Base-by-base conservation (phyloP, 345 rosid genomes). In the Syzygium grande region DNA sequence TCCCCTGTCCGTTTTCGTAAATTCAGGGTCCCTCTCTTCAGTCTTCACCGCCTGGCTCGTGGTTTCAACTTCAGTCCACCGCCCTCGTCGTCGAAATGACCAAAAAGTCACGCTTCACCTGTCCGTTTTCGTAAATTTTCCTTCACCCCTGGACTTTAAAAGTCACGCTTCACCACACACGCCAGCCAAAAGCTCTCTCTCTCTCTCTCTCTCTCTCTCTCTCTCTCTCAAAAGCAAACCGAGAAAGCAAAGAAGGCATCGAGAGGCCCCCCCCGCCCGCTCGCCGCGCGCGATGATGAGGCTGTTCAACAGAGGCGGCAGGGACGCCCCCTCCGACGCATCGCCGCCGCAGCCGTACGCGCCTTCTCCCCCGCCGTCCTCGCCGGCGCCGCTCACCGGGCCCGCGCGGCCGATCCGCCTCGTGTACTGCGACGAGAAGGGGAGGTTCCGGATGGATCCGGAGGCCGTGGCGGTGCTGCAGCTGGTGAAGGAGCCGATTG, bases 401-500 rank as follows among this genome's bases (percentile, higher is more conserved):
- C 99, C 98, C 17, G 94, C 98, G 30, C 93, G 99, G 86, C 99
- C 99, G 46, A 92, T 98, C 88, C 94, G 98, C 10, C 90, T 98
- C 25, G 94, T 98, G 79, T 98, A 97, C 55, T 95, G 95, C 89
- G 99, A 98, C 86, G 99, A 97, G 91, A 96, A 94, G 88, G 99
- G 99, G 17, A 97, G 94, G 94, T 98, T 98, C 85, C 94, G 96
- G 86, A 97, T 97, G 99, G 99, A 98, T 94, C 98, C 99, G 51
- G 99, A 98, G 91, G 99, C 99, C 5, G 98, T 97, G 51, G 99
- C 98, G 9, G 91, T 95, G 52, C 91, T 98, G 87, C 99, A 95
- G 92, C 99, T 98, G 34, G 99, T 98, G 54, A 97, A 97, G 94
- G 99, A 88, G 38, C 99, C 99, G n/a, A 94, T 98, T 46, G 99